Evolutionary conservation across 2,329 filamentous ascomycete genomes (phyloP).

Genomic region (Elsinoe perseae): DNA sequence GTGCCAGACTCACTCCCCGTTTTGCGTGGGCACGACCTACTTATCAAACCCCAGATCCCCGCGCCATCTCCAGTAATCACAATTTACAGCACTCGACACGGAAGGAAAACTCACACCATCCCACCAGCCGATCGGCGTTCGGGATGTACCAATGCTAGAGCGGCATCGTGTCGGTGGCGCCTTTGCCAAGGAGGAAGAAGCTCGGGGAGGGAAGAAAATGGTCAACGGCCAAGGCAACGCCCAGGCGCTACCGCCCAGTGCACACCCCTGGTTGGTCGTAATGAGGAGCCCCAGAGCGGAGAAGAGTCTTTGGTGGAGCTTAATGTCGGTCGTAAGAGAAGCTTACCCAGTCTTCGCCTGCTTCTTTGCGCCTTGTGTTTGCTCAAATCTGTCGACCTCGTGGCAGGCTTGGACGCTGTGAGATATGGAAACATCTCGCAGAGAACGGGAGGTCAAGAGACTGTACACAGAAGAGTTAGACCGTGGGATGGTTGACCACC

Average conservation of each 20-base stretch:
- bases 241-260: background rate
- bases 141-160: background rate
- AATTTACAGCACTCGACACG: background rate
- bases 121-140: background rate
- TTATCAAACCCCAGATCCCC: constrained; percentile 2
- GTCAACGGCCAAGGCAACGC: constrained; percentile 1
- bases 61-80: background rate
- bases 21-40: background rate
- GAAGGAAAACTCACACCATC: constrained; percentile 3
- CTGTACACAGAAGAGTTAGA: background rate
- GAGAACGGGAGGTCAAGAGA: background rate
- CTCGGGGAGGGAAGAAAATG: background rate
- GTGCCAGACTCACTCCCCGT: background rate
- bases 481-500: background rate
- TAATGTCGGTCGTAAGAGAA: constrained; percentile 6
- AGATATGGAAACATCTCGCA: background rate
- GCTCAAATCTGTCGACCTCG: background rate
- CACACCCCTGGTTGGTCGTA: background rate
- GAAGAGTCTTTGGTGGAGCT: constrained; percentile 12
- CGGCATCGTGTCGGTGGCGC: constrained; percentile 5
- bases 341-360: constrained; percentile 11
- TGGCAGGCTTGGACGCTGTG: background rate
- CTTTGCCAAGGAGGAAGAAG: constrained; percentile 7
- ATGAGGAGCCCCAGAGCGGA: constrained; percentile 1
- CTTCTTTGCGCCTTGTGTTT: constrained; percentile 8